Conservation (phyloP, 2,329 filamentous ascomycete species). For the Plectosphaerella plurivora region DNA sequence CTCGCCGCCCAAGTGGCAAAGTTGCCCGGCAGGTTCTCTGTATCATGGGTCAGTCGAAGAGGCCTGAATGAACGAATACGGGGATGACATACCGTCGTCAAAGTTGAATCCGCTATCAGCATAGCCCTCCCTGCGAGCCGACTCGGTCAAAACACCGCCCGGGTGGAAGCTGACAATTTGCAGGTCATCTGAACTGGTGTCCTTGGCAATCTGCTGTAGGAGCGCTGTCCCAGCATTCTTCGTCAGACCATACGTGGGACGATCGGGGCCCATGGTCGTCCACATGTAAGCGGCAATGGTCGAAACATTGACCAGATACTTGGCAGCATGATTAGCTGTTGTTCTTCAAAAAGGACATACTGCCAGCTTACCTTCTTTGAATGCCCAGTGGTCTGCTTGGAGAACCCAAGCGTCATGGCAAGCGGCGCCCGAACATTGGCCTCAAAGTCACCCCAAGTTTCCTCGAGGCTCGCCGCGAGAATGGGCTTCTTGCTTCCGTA, state of each 20-base stretch:
- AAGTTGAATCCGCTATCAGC: slow-evolving; percentile 15
- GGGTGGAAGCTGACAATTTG: slow-evolving; percentile 21
- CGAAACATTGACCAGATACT: slow-evolving; percentile 27
- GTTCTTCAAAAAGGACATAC: not conserved
- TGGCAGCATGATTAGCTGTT: not conserved
- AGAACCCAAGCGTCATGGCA: not conserved
- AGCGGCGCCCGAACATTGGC: slow-evolving; percentile 8
- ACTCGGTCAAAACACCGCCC: slow-evolving; percentile 23
- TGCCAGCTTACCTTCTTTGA: not conserved
- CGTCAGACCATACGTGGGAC: slow-evolving; percentile 27
- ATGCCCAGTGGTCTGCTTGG: not conserved
- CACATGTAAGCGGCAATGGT: slow-evolving; percentile 12
- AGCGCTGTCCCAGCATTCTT: slow-evolving; percentile 30
- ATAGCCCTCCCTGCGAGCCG: slow-evolving; percentile 8
- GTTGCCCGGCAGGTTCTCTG: slow-evolving; percentile 26
- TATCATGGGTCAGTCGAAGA: not conserved
- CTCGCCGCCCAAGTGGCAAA: slow-evolving; percentile 40
- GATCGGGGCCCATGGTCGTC: slow-evolving; percentile 7
- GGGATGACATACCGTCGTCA: slow-evolving; percentile 17
- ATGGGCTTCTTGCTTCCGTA: not conserved
- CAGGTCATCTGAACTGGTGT: slow-evolving; percentile 17
- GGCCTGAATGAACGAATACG: too few relatives aligned
- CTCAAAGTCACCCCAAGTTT: slow-evolving; percentile 5
- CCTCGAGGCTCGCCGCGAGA: slow-evolving; percentile 1
- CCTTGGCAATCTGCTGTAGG: slow-evolving; percentile 33